Base-by-base conservation (phyloP, 1,284 basidiomycete genomes). In the Boletus sp. region DNA sequence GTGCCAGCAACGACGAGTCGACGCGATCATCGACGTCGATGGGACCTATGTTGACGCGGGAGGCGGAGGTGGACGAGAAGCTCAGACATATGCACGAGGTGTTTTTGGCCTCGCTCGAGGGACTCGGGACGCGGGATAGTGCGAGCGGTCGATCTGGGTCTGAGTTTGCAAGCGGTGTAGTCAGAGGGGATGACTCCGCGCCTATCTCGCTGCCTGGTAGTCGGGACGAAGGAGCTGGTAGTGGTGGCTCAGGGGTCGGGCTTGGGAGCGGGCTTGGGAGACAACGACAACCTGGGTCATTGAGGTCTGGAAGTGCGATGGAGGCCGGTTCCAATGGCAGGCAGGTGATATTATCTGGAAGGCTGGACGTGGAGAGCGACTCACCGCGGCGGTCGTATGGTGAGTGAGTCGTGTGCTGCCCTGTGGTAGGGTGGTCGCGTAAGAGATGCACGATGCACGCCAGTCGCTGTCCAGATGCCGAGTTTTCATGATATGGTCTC, bases 81-180 rank as follows among this genome's bases (percentile, higher is more conserved):
- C 60, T 88, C 49, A 69, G 67, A 47, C 71, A 72, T 64, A 83
- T 88, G 82, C 80, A 83, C 49, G 81, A 80, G 51, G 68, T 71
- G 39, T 88, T 87, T 63, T 56, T 78, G 55, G 74, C 73, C 45
- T 82, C 77, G 47, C 64, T 88, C 6, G 74, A 78, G 45, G 78
- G 76, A n/a, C 65, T 79, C 3, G 70, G 69, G 32, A 46, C 52
- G 32, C 43, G 49, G 44, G 41, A 54, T 14, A 56, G 42, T 12
- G n/a, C 17, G 25, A 34, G 51, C 20, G 48, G 49, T n/a, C 45
- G 39, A 22, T 44, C 47, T 13, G 50, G 44, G 27, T 47, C 46
- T 35, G 51, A 26, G 26, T 54, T 42, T n/a, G 41, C 39, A 14
- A 41, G 45, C 23, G 60, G 52, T 40, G 23, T 48, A 3, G 35